Conservation (phyloP, 2,329 filamentous ascomycete genomes). For the Alternaria panax region DNA sequence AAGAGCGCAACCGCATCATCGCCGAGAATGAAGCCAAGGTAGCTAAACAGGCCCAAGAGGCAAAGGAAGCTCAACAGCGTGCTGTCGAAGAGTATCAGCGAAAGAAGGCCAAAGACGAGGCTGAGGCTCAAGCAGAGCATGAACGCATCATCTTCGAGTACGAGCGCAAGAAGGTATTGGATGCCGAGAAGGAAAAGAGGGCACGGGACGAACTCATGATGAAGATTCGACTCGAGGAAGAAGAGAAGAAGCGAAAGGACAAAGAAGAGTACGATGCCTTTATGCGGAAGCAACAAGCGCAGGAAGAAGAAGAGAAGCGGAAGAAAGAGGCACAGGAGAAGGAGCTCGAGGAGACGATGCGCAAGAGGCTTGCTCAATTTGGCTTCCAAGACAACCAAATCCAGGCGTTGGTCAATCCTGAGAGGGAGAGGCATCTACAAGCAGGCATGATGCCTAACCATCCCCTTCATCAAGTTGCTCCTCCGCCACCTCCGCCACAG, state of each 20-base stretch:
- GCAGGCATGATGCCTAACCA: constrained; percentile 45
- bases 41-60: constrained; percentile 40
- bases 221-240: constrained; percentile 52
- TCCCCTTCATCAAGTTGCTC: constrained; percentile 32
- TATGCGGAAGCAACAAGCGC: constrained; percentile 50
- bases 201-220: constrained; percentile 49
- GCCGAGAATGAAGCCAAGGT: constrained; percentile 41
- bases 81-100: constrained; percentile 47
- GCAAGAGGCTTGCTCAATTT: constrained; percentile 52
- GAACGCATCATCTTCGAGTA: constrained; percentile 48
- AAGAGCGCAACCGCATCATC: constrained; percentile 39
- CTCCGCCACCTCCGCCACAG: not conserved
- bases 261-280: constrained; percentile 54
- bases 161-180: constrained; percentile 46
- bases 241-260: constrained; percentile 52
- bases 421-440: constrained; percentile 52
- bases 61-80: constrained; percentile 40
- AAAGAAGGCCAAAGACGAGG: constrained; percentile 44
- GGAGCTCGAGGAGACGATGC: constrained; percentile 56
- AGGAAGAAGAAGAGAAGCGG: constrained; percentile 52
- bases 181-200: constrained; percentile 48
- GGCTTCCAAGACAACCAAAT: constrained; percentile 59
- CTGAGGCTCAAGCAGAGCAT: constrained; percentile 37
- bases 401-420: constrained; percentile 57
- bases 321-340: constrained; percentile 51